Conservation (phyloP, 345 rosid species). For the Salix dunnii region DNA sequence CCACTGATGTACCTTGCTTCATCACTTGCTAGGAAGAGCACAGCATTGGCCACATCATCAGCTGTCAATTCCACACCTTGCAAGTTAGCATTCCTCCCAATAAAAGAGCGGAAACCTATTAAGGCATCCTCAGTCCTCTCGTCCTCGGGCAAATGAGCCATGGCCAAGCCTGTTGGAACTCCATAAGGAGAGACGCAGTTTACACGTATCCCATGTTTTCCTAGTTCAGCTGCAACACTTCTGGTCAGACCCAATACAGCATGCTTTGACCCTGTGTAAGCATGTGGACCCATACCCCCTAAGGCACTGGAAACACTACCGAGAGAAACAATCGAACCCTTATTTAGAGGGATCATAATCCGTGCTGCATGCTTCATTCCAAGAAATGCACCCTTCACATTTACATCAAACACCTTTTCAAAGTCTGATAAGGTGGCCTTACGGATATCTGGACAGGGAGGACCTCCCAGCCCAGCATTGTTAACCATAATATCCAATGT, state of each 20-base stretch:
- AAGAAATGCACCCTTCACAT: constrained; percentile 73
- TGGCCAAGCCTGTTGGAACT: constrained; percentile 52
- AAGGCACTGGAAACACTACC: constrained; percentile 56
- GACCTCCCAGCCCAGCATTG: constrained; percentile 70
- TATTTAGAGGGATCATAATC: constrained; percentile 60
- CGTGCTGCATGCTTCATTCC: constrained; percentile 94
- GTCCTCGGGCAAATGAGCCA: constrained; percentile 72
- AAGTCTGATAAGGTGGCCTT: constrained; percentile 41
- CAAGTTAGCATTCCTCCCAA: constrained; percentile 54
- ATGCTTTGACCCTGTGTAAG: constrained; percentile 81
- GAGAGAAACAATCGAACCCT: constrained; percentile 58
- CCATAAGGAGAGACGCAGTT: constrained; percentile 94
- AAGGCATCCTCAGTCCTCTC: constrained; percentile 64
- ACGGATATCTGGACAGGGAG: constrained; percentile 71
- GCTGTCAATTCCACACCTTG: constrained; percentile 69
- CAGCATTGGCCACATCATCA: constrained; percentile 77
- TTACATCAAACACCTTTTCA: constrained; percentile 63
- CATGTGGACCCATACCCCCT: constrained; percentile 78
- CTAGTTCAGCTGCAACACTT: constrained; percentile 89
- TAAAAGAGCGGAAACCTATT: constrained; percentile 50
- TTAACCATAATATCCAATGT: constrained; percentile 70
- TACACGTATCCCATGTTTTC: constrained; percentile 81
- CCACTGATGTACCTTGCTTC: constrained; percentile 90
- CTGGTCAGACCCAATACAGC: constrained; percentile 71
- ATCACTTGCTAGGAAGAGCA: constrained; percentile 76